phyloP scores from a whole-genome alignment of 805 yeast genomes.

The Metschnikowia peoriensis region DNA sequence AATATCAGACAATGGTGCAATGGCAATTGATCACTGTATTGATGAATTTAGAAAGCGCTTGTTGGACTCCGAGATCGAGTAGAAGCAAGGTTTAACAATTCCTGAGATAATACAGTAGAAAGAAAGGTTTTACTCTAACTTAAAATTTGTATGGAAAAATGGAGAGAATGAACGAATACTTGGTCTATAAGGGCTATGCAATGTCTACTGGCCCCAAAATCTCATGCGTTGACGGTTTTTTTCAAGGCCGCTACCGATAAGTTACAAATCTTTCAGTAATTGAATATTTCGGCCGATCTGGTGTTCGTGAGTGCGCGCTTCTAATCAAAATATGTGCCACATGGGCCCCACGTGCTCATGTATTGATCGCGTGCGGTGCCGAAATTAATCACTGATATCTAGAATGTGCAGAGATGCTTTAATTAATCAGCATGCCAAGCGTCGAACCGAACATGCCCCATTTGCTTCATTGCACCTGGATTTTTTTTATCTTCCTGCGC shows the following conservation, averaged over 20 bases:
- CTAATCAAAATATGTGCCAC: not conserved
- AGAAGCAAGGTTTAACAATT: not conserved
- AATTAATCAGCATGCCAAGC: not conserved
- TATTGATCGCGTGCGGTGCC: constrained; percentile 6
- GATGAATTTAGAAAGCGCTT: not conserved
- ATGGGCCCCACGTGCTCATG: constrained; percentile 9
- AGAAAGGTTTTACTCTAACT: no score
- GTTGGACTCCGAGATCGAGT: not conserved
- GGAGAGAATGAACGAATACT: no score
- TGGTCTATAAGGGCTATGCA: no score
- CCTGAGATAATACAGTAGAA: no score
- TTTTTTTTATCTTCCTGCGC: no score
- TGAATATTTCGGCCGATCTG: not conserved
- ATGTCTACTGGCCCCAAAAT: no score
- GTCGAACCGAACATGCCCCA: not conserved
- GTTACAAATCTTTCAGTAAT: no score
- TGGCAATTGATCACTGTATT: constrained; percentile 5
- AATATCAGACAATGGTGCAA: not conserved
- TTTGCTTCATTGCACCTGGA: not conserved
- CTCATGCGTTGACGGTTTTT: no score
- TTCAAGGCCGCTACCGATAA: no score
- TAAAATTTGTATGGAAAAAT: no score
- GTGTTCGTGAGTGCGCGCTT: not conserved
- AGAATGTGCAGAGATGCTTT: not conserved
- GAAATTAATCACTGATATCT: constrained; percentile 1